Base-by-base conservation (phyloP, 441 rosid genomes). In the Geranium incanum region DNA sequence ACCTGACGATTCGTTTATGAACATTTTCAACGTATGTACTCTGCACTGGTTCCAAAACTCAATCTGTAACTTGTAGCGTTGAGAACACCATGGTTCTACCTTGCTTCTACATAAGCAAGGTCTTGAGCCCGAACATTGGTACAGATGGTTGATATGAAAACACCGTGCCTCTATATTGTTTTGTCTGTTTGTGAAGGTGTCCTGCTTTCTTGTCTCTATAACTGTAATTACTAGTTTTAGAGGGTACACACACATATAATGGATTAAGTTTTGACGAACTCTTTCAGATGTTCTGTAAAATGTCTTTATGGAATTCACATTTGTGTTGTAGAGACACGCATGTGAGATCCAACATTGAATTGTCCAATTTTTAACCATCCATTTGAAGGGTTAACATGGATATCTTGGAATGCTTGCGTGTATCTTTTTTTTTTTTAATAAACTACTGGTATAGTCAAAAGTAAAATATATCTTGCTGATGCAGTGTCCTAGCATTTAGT, bases 21-120 rank as follows among this genome's bases (percentile, higher is more conserved):
- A 80, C 85, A 82, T 86, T 81, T 87, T 89, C 76, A 83, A 73
- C 57, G 95, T 89, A 85, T 2, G 83, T 15, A 33, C 21, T 63
- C 59, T 50, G 0, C 59, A 50, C 2, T 50, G 59, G 15, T 50
- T 50, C 59, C 4, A 50, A n/a, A 50, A 50, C 5, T 50, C n/a
- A 11, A n/a, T 50, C n/a, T 13, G 12, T 4, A 50, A 50, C 15
- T 50, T n/a, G 3, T 11, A 50, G 13, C 59, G 13, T 11, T 50
- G 16, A 13, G 15, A 38, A 38, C 43, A 38, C 43, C 43, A 38
- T 38, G 43, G 43, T 38, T 38, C 43, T 50, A 0, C 12, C 52
- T 45, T 45, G 13, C 8, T 9, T 45, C 52, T 45, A 23, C 33
- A 23, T 23, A 23, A 23, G 33, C 33, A 23, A 23, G 33, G 33